Evolutionary conservation across 768 basidiomycete genomes (phyloP), one percentile per base, ranked within the genome.

Genomic region (Paxillus rubicundulus): DNA sequence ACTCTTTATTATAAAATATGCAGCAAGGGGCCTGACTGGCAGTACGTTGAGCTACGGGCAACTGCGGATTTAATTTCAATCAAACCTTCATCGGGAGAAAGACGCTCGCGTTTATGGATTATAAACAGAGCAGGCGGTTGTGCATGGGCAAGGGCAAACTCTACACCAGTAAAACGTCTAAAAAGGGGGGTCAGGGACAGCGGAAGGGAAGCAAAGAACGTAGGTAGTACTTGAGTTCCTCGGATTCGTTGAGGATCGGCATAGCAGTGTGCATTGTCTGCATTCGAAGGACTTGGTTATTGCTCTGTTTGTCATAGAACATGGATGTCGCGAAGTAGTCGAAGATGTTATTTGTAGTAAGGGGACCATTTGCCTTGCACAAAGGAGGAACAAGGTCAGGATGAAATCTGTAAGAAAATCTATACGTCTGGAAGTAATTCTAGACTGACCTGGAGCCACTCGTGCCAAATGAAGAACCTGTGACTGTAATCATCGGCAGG

Each of bases 271-370:
- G 87, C 74, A 87, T 86, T 0, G 90, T 94, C 70, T 96, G 93
- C 93, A 96, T 96, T 60, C 92, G 86, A 40, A 96, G 74, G 28
- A 89, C 85, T 61, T 93, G 89, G 69, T 96, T 96, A 70, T 87
- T 94, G 72, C 89, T 92, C 71, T 90, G 88, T 69, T 91, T 91
- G 72, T 95, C 92, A 67, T 92, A 96, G 74, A 93, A 95, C 83
- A 92, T 92, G 27, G 91, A 93, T 1, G 82, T 82, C 12, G 87
- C 76, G 66, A 96, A 96, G 74, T 95, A 96, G 50, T 94, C 91
- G 56, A 95, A 85, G 46, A 90, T 91, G 64, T 87, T 89, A 58
- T 89, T 82, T 2, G 77, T 68, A 8, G 86, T 84, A 59, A 94
- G 76, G 3, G 86, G 86, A 4, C 89, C 92, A 56, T 90, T 82